A percentile compares a stretch with the other conserved stretches of the same genome.
phyloP scores from a whole-genome alignment of 2,329 filamentous ascomycete species.

The Zymoseptoria brevis region DNA sequence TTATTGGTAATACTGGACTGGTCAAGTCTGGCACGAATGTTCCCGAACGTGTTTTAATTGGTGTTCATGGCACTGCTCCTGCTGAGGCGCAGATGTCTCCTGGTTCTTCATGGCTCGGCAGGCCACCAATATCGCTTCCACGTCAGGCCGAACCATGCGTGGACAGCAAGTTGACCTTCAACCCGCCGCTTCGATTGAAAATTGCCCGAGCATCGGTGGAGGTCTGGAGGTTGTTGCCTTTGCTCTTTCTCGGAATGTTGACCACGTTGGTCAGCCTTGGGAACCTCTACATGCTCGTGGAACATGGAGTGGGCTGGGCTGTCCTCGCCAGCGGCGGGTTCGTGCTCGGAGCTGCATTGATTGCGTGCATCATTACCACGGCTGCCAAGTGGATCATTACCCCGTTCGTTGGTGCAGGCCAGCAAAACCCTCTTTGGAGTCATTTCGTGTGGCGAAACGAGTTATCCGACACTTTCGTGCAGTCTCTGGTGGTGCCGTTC shows the following conservation, averaged over 20 bases:
- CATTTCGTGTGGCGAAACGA: constrained; percentile 7
- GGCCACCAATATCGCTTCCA: constrained; percentile 4
- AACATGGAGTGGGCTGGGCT: constrained; percentile 2
- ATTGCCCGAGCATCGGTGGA: constrained; percentile 3
- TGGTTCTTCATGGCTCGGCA: constrained; percentile 4
- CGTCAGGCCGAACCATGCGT: constrained; percentile 3
- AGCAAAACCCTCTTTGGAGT: constrained; percentile 4
- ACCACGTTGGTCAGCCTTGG: constrained; percentile 1
- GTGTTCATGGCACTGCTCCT: constrained; percentile 4
- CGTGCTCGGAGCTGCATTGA: background rate
- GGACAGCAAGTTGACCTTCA: constrained; percentile 2
- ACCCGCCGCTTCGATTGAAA: background rate
- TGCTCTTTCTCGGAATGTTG: constrained; percentile 1
- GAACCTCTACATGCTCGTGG: background rate
- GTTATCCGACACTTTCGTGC: constrained; percentile 4
- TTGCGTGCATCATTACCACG: constrained; percentile 1
- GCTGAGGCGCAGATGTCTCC: background rate
- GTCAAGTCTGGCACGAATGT: constrained; percentile 1
- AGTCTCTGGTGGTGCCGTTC: constrained; percentile 4
- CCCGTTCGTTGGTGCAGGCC: constrained; percentile 2
- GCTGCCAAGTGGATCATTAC: constrained; percentile 6
- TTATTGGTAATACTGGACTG: constrained; percentile 4
- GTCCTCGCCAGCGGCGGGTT: constrained; percentile 2
- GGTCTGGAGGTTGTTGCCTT: background rate
- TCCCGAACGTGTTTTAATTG: constrained; percentile 2